phyloP scores from a whole-genome alignment of 1,139 yeast genomes.

The Oligophagozyma castellii region DNA sequence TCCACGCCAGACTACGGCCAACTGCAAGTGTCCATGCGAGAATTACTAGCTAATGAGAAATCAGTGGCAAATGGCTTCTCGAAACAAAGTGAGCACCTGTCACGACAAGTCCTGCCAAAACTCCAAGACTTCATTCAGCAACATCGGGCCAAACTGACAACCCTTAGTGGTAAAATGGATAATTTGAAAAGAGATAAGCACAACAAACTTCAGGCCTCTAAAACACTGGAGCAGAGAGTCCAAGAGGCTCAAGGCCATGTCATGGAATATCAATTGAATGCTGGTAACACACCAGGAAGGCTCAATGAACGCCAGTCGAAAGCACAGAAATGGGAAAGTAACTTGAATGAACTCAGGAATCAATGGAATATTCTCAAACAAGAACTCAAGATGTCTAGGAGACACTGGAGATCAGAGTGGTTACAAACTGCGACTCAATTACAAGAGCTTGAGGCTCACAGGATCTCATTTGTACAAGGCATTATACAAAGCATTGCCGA shows the following conservation, averaged over 20 bases:
- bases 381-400: slow-evolving; percentile 43
- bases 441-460: slow-evolving; percentile 65
- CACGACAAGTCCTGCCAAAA: slow-evolving; percentile 15
- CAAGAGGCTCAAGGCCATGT: slow-evolving; percentile 15
- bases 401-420: slow-evolving; percentile 76
- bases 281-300: not conserved
- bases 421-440: slow-evolving; percentile 48
- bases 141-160: slow-evolving; percentile 33
- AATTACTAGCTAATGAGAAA: slow-evolving; percentile 12
- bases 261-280: slow-evolving; percentile 15
- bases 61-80: slow-evolving; percentile 20
- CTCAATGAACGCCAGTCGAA: slow-evolving; percentile 52
- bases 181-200: slow-evolving; percentile 22
- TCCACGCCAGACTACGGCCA: slow-evolving; percentile 18
- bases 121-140: slow-evolving; percentile 14
- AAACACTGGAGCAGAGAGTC: slow-evolving; percentile 15
- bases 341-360: slow-evolving; percentile 36
- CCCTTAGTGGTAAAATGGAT: slow-evolving; percentile 75
- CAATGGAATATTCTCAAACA: slow-evolving; percentile 41
- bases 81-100: slow-evolving; percentile 19
- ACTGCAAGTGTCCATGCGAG: slow-evolving; percentile 8
- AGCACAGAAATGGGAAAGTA: slow-evolving; percentile 38
- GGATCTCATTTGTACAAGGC: slow-evolving; percentile 61
- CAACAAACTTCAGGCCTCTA: slow-evolving; percentile 20
- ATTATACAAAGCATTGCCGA: slow-evolving; percentile 69